Base-by-base conservation (phyloP, 768 basidiomycete species). In the Myochromella boudieri region DNA sequence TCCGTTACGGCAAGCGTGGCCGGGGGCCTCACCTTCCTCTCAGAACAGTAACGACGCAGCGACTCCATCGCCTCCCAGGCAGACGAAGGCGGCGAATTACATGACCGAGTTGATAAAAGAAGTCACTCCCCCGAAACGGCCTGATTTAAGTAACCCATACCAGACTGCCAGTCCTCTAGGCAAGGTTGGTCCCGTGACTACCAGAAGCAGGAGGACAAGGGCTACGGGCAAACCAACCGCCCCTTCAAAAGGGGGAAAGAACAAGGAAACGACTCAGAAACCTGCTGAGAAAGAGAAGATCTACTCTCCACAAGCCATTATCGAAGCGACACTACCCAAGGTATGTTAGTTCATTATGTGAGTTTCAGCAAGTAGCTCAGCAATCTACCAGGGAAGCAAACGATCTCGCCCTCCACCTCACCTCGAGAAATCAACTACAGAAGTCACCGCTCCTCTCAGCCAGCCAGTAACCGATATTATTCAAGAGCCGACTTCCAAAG, bases 301-400 rank as follows among this genome's bases (percentile, higher is more conserved):
- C 42, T 60, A 64, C 39, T 79, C 82, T 27, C 77, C 82, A 1
- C 85, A 85, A 52, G 80, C 78, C 28, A 84, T 87, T 40, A 85
- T 91, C 36, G 85, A 88, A 64, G 85, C 87, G 2, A 89, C 87
- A 1, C 58, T 90, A 10, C 88, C 88, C 11, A 87, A 82, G 74
- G 83, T 81, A 48, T 48, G 76, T 64, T 12, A 26, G 31, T 46
- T 44, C 15, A 6, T 32, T 50, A 15, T 39, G 29, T 15, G 22
- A 21, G 29, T 22, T 6, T 44, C n/a, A n/a, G n/a, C 33, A 34
- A 6, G 33, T 6, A 34, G 17, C 46, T 57, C 17, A 56, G 43
- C 3, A 12, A 36, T 20, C 48, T 50, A 32, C 49, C 59, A 89
- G 87, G 88, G 87, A 48, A 87, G 82, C 60, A 87, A 87, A 59